These are phyloP conservation scores for Penicillium aurantiogriseum DNA, from an alignment of 2,329 filamentous ascomycete species.

Conservation along the genomic window DNA sequence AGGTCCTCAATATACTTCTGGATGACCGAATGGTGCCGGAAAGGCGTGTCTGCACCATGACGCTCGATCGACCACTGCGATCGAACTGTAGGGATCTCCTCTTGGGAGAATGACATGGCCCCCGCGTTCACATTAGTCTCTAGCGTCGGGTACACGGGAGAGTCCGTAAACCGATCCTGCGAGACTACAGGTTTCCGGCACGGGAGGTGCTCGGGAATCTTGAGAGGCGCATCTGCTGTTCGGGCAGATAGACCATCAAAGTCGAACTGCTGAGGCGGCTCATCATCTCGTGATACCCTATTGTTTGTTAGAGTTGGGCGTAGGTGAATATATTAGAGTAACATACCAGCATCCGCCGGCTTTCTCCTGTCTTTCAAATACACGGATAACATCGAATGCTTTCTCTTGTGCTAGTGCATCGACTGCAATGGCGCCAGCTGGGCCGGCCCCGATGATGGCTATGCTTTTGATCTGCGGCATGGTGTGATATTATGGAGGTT, in stretches of 20 bases:
- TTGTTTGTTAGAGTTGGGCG: not conserved
- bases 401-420: slow-evolving; percentile 61
- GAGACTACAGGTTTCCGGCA: slow-evolving; percentile 43
- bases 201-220: slow-evolving; percentile 51
- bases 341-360: slow-evolving; percentile 62
- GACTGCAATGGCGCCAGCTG: slow-evolving; percentile 59
- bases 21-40: slow-evolving; percentile 61
- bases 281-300: slow-evolving; percentile 34
- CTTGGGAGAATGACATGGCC: slow-evolving; percentile 61
- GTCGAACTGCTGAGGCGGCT: slow-evolving; percentile 45
- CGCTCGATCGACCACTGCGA: slow-evolving; percentile 45
- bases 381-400: slow-evolving; percentile 57
- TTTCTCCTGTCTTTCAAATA: slow-evolving; percentile 61
- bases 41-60: slow-evolving; percentile 60
- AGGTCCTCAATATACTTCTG: slow-evolving; percentile 57
- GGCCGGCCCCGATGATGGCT: slow-evolving; percentile 62
- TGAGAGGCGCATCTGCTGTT: slow-evolving; percentile 51
- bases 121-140: slow-evolving; percentile 63
- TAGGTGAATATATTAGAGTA: not conserved
- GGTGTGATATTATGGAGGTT: not conserved
- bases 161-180: slow-evolving; percentile 55
- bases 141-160: slow-evolving; percentile 61
- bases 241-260: slow-evolving; percentile 50
- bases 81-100: slow-evolving; percentile 50
- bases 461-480: slow-evolving; percentile 42